Evolutionary conservation across 2,329 filamentous ascomycete species (phyloP).

Genomic region (Dothistroma pini): DNA sequence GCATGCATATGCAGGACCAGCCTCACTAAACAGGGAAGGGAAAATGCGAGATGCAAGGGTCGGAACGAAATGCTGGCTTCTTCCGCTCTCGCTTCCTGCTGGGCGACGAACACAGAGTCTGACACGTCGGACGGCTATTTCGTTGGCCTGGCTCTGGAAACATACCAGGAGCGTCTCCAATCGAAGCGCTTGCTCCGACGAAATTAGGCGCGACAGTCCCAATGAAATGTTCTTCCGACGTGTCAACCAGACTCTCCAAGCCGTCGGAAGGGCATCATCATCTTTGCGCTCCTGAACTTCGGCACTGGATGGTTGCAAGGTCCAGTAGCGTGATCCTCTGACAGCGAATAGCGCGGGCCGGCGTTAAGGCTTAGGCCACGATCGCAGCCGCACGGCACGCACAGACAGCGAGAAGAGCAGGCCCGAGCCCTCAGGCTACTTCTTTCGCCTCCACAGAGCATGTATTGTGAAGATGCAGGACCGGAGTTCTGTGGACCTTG

Average conservation of each 20-base stretch:
- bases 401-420: conserved; percentile 14
- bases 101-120: conserved; percentile 12
- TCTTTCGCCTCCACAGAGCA: conserved; percentile 4
- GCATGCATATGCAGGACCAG: conserved; percentile 19
- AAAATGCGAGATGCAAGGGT: conserved; percentile 13
- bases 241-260: not conserved
- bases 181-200: too few species aligned
- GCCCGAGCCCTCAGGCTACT: conserved; percentile 19
- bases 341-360: conserved; percentile 9
- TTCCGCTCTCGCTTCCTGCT: conserved; percentile 9
- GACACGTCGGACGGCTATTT: too few species aligned
- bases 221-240: too few species aligned
- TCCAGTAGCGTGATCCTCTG: conserved; percentile 11
- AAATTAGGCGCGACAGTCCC: too few species aligned
- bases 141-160: too few species aligned
- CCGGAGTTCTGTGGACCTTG: not conserved
- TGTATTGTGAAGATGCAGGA: conserved; percentile 3
- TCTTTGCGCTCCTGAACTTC: conserved; percentile 17
- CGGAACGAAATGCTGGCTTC: conserved; percentile 7
- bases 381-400: conserved; percentile 16
- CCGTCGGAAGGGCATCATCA: conserved; percentile 8
- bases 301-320: conserved; percentile 14
- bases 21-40: conserved; percentile 9
- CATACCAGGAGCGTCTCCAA: too few species aligned
- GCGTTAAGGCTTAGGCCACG: conserved; percentile 26